These are phyloP conservation scores for Craterostigma plantagineum DNA, from an alignment of 257 asterid genomes.

Conservation along the genomic window DNA sequence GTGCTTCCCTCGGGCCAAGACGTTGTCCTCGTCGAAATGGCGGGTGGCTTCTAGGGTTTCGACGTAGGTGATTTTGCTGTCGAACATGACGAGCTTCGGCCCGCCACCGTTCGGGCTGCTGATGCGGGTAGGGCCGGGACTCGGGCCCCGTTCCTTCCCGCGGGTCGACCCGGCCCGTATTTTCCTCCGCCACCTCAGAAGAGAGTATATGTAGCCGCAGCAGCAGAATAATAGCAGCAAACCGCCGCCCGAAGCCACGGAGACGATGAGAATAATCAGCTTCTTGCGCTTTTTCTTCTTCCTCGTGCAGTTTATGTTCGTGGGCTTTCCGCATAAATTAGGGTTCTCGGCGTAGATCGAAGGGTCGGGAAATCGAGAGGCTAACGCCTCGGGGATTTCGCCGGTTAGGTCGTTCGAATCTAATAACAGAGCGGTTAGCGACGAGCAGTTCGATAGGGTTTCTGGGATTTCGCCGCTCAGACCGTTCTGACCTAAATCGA, in stretches of 20 bases:
- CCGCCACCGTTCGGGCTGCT: no score
- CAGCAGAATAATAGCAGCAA: constrained; percentile 14
- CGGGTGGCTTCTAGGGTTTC: constrained; percentile 81
- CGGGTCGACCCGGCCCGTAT: constrained; percentile 4
- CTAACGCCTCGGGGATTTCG: constrained; percentile 32
- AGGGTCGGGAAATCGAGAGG: constrained; percentile 31
- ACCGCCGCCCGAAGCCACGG: constrained; percentile 28
- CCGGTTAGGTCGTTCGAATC: constrained; percentile 27
- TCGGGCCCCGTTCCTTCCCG: constrained; percentile 20
- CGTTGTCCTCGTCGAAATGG: constrained; percentile 79
- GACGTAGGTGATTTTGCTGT: constrained; percentile 50
- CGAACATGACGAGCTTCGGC: constrained; percentile 56
- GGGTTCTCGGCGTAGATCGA: constrained; percentile 22
- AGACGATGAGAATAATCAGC: constrained; percentile 25
- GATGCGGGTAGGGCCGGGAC: no score
- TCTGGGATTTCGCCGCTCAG: constrained; percentile 42
- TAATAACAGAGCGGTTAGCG: constrained; percentile 26
- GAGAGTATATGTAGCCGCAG: no score
- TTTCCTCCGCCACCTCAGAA: no score
- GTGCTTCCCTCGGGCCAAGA: constrained; percentile 47
- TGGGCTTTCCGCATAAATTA: constrained; percentile 33
- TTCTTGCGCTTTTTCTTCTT: constrained; percentile 18
- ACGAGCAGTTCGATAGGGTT: constrained; percentile 38
- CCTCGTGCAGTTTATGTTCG: constrained; percentile 14
- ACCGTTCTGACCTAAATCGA: constrained; percentile 49